These are phyloP conservation scores for Artemisia argyi DNA, from an alignment of 129 eudicot species.

Conservation along the genomic window DNA sequence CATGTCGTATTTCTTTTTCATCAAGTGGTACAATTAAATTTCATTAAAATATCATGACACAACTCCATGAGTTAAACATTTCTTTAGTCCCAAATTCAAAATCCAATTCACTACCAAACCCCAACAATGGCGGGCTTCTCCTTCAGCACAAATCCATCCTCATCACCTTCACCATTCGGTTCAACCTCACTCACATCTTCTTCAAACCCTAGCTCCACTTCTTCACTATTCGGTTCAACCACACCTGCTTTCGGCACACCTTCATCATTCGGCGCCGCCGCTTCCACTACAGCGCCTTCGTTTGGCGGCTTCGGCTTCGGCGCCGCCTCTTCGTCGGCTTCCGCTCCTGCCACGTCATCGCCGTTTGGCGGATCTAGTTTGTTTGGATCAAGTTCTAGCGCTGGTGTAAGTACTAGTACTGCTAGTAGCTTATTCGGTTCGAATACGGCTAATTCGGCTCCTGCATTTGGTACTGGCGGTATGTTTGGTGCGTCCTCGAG, in stretches of 20 bases:
- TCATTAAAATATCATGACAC: too few relatives aligned
- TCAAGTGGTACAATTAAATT: too few relatives aligned
- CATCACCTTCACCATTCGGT: constrained; percentile 28
- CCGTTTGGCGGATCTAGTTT: constrained; percentile 24
- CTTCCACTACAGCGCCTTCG: constrained; percentile 6
- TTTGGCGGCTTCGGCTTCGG: constrained; percentile 18
- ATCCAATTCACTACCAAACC: background rate
- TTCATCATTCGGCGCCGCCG: constrained; percentile 27
- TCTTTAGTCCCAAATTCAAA: constrained; percentile 14
- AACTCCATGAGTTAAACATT: too few relatives aligned
- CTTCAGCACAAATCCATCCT: constrained; percentile 28
- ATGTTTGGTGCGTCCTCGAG: constrained; percentile 7
- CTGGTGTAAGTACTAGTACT: too few relatives aligned
- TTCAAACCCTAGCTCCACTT: too few relatives aligned
- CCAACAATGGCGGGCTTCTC: constrained; percentile 59
- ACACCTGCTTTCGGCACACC: constrained; percentile 32
- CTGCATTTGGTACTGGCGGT: constrained; percentile 13
- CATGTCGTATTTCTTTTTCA: too few relatives aligned
- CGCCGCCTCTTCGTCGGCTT: constrained; percentile 39
- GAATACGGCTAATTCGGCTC: constrained; percentile 7
- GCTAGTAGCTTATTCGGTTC: constrained; percentile 34
- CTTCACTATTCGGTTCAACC: too few relatives aligned
- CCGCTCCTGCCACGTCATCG: constrained; percentile 25
- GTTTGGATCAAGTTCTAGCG: constrained; percentile 34
- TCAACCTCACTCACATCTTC: too few relatives aligned